These are phyloP conservation scores for Ulota crispa DNA, from an alignment of 225 moss, liverwort and hornwort genomes.

Conservation along the genomic window DNA sequence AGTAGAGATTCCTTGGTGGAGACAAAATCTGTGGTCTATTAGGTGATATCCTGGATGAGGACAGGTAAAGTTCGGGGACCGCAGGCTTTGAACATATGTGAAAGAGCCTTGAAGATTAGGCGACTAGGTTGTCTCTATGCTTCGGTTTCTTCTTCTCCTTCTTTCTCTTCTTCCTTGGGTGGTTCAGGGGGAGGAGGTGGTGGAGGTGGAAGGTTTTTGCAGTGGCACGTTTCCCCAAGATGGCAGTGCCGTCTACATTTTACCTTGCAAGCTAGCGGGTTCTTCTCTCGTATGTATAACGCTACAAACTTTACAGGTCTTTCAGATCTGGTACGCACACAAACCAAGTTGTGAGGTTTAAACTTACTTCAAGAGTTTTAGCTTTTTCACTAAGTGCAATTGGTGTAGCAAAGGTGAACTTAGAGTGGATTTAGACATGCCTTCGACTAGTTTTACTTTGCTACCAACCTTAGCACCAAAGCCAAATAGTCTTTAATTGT, in stretches of 20 bases:
- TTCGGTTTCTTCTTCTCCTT: neutral
- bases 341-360: neutral
- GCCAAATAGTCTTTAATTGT: neutral
- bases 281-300: constrained; percentile 39
- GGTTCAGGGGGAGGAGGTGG: constrained; percentile 23
- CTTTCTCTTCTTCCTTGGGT: neutral
- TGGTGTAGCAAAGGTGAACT: neutral
- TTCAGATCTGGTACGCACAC: constrained; percentile 20
- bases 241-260: constrained; percentile 36
- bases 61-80: no score
- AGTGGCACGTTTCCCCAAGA: constrained; percentile 37
- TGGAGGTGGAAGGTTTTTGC: constrained; percentile 36
- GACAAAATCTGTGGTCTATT: no score
- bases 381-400: no score
- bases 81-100: neutral
- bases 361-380: neutral
- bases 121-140: neutral
- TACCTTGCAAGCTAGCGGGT: constrained; percentile 38
- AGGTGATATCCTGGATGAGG: no score
- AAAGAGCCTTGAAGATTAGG: neutral
- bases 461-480: neutral
- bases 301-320: constrained; percentile 46
- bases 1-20: no score
- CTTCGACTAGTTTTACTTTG: neutral
- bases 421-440: neutral